phyloP scores from a whole-genome alignment of 1,284 basidiomycete genomes.

The Hymenochaete sp. region DNA sequence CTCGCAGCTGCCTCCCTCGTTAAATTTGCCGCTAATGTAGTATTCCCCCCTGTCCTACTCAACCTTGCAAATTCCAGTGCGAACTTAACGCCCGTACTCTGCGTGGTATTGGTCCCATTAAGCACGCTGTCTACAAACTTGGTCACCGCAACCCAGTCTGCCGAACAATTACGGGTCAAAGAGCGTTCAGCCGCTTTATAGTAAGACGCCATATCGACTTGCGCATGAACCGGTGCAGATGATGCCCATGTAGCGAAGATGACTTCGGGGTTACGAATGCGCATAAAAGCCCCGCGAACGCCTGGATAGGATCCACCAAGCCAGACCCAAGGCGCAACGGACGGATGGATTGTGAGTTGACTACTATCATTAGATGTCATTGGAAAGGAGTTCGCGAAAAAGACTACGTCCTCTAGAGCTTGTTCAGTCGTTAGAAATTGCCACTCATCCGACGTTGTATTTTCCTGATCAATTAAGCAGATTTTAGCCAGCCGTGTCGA shows the following conservation, averaged over 20 bases:
- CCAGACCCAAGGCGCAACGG: conserved; percentile 38
- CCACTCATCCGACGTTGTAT: conserved; percentile 44
- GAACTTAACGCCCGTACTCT: conserved; percentile 33
- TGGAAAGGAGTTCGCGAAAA: conserved; percentile 43
- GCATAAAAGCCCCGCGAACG: conserved; percentile 17
- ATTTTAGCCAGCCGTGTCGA: background rate
- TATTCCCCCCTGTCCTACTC: conserved; percentile 36
- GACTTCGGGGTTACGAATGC: conserved; percentile 36
- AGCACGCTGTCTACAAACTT: conserved; percentile 36
- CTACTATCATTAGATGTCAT: conserved; percentile 20
- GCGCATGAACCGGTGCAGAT: conserved; percentile 41
- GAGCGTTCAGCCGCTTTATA: conserved; percentile 42
- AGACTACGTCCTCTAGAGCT: conserved; percentile 48
- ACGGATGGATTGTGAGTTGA: conserved; percentile 32
- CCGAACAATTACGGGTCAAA: conserved; percentile 43
- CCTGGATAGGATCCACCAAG: conserved; percentile 44
- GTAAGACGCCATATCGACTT: conserved; percentile 43
- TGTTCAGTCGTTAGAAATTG: conserved; percentile 50
- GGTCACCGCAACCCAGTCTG: conserved; percentile 43
- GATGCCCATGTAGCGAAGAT: conserved; percentile 43
- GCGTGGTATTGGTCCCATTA: conserved; percentile 27
- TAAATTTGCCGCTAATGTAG: conserved; percentile 28
- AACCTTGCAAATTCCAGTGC: conserved; percentile 33
- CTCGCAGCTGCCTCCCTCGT: conserved; percentile 28
- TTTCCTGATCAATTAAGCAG: conserved; percentile 25